Evolutionary conservation across 2,329 filamentous ascomycete species (phyloP), one percentile per base, ranked within the genome.

Genomic region (Chrysoporthe deuterocubensis): DNA sequence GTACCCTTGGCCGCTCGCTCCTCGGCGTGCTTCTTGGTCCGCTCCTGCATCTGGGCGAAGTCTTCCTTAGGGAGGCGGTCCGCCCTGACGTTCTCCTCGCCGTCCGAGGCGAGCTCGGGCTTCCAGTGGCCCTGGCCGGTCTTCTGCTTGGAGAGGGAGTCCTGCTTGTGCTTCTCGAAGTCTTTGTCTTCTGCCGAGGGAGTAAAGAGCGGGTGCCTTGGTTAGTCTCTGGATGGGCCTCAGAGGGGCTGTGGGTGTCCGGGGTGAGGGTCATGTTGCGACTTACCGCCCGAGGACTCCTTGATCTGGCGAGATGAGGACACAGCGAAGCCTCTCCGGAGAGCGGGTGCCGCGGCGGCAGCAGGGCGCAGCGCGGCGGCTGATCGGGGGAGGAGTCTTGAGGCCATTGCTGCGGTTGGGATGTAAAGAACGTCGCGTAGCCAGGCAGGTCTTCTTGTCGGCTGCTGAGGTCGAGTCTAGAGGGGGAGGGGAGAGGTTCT

Each of bases 51-150:
- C 64, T 79, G 74, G 70, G 80, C 70, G 52, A 86, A 79, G 71
- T 84, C 78, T 62, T 83, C 78, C 68, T 82, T 78, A n/a, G 72
- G 48, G 40, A 16, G 11, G 69, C 86, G 86, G 76, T 91, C 91
- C 52, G 89, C 91, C 81, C 87, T 90, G 79, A 96, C 84, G 73
- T 87, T 88, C 77, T 92, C 91, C 82, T 96, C 93, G 78, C 90
- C 92, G 79, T 93, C 88, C 62, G 89, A 92, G 3, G 92, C 92
- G 62, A 96, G 83, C 77, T 91, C 89, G 32, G 90, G 84, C 80
- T 92, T 91, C 92, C 93, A 96, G 76, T 93, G 85, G 64, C 84
- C 90, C 76, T 87, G 85, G 69, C 92, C 92, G 50, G 85, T 79
- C 77, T 90, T 88, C 69, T 92, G 86, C 82, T 94, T 94, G 71